Base-by-base conservation (phyloP, 768 basidiomycete species). In the Lactarius trivialis region DNA sequence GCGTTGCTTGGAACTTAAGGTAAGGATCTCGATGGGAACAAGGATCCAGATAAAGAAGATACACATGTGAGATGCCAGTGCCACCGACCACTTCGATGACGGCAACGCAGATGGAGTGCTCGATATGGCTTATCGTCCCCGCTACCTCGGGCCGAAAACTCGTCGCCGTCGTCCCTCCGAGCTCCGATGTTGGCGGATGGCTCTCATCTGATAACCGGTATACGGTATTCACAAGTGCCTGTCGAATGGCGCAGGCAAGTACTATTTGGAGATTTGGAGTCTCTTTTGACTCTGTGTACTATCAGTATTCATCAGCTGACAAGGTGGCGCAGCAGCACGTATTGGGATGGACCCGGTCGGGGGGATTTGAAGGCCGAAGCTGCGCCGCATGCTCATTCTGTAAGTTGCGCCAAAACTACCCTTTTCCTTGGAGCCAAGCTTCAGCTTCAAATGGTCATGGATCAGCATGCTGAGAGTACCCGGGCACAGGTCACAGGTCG, bases 11-110 rank as follows among this genome's bases (percentile, higher is more conserved):
- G 30, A 24, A n/a, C 21, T 30, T 15, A 34, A 15, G 3, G 26
- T 7, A 15, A 17, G 24, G n/a, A 64, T 64, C 63, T 64, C 43
- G 60, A 61, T 61, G 24, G 54, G 28, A 51, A 21, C 30, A 33
- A 32, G 48, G 52, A 50, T 55, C 60, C 60, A 63, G 64, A 65
- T 65, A 56, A 33, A 65, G 55, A 58, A 52, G 56, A 58, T 58
- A 43, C 56, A 28, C 56, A 43, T 57, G 56, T 14, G 17, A 43
- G 45, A 48, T 48, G 45, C 45, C 45, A 24, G 45, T 48, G 45
- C 24, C 45, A 48, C 45, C 34, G 56, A 43, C 41, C 17, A 14
- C 32, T 45, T 39, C 37, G 56, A 62, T 61, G 55, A 57, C 39
- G 54, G 51, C 54, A 53, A 49, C 36, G 41, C 17, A 48, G 61